These are phyloP conservation scores for Euryodendron excelsum DNA, from an alignment of 148 eudicot species.

Conservation along the genomic window DNA sequence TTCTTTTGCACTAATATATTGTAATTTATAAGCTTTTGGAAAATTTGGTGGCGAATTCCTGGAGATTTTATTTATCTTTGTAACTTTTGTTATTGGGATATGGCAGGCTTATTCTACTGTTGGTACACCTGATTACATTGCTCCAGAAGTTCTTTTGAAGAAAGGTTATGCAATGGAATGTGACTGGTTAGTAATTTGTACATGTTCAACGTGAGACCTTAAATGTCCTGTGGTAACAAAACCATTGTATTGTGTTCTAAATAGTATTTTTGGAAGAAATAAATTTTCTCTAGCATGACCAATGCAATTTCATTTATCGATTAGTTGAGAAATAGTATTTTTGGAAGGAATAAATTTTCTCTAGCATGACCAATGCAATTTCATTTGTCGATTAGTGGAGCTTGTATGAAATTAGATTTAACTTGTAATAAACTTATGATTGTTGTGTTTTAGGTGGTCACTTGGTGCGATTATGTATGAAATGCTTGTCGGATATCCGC, in stretches of 20 bases:
- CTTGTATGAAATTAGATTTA: not conserved
- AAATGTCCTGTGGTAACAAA: not conserved
- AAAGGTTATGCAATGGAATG: constrained; percentile 95
- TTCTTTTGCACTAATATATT: not conserved
- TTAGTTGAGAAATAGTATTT: no score
- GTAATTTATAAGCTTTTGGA: not conserved
- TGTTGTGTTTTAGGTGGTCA: constrained; percentile 72
- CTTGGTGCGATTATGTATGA: constrained; percentile 95
- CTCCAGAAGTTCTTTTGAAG: constrained; percentile 91
- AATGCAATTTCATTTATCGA: not conserved
- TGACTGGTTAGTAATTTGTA: constrained; percentile 70
- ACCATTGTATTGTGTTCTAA: no score
- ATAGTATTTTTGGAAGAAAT: not conserved
- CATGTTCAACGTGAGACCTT: not conserved
- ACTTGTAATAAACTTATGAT: not conserved
- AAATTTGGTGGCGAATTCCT: not conserved
- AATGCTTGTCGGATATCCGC: constrained; percentile 98
- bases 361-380: not conserved
- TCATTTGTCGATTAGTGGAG: not conserved
- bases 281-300: not conserved
- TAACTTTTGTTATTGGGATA: constrained; percentile 5
- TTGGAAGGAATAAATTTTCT: not conserved
- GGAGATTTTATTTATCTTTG: not conserved
- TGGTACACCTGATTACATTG: constrained; percentile 97
- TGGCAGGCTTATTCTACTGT: constrained; percentile 95